Evolutionary conservation across 805 yeast species (phyloP).

Genomic region (Tetrapisispora nanseiensis): DNA sequence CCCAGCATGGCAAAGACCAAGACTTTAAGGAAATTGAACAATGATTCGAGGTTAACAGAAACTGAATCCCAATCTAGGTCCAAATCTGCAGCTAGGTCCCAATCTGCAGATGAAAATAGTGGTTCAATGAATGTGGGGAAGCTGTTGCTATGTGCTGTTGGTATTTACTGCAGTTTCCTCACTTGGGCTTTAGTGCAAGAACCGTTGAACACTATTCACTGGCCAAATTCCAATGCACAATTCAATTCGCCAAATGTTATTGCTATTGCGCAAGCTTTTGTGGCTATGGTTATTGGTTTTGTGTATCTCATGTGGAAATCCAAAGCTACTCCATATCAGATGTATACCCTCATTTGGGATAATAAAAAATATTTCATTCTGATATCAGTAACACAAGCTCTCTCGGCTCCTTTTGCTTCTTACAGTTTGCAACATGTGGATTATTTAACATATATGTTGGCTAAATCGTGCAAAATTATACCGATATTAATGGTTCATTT

Average conservation of each 20-base stretch:
- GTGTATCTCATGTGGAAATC: constrained; percentile 39
- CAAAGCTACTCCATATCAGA: constrained; percentile 19
- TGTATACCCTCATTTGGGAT: constrained; percentile 28
- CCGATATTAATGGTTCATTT: constrained; percentile 89
- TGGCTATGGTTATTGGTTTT: constrained; percentile 63
- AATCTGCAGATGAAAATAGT: neutral
- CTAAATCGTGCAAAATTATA: constrained; percentile 86
- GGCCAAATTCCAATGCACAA: constrained; percentile 43
- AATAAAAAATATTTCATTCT: constrained; percentile 33
- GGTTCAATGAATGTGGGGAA: constrained; percentile 3
- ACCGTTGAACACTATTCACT: constrained; percentile 66
- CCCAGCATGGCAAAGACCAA: too few species aligned
- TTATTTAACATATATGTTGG: constrained; percentile 72
- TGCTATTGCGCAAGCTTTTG: constrained; percentile 60
- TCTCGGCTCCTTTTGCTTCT: constrained; percentile 78
- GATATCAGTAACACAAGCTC: constrained; percentile 64
- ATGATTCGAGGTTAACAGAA: too few species aligned
- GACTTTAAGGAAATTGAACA: too few species aligned
- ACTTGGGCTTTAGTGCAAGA: constrained; percentile 93
- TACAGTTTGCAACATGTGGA: constrained; percentile 74
- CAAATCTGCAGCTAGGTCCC: too few species aligned
- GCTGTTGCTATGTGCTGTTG: constrained; percentile 33
- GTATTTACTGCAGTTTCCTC: constrained; percentile 78
- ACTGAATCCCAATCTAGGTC: neutral
- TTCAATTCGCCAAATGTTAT: constrained; percentile 76